Base-by-base conservation (phyloP, 805 yeast species). In the Pichia thaimueangensis region DNA sequence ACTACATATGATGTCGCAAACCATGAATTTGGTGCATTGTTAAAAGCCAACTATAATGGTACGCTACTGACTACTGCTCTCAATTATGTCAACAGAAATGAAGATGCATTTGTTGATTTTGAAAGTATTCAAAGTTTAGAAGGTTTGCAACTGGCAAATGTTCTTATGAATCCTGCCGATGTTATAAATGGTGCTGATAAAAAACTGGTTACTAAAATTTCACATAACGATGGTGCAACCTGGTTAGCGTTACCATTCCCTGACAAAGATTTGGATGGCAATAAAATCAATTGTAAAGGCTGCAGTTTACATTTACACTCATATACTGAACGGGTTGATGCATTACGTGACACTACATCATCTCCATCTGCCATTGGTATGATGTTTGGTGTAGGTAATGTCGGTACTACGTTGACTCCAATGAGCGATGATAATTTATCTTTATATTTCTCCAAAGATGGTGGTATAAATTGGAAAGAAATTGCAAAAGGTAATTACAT, bases 321-420 rank as follows among this genome's bases (percentile, higher is more conserved):
- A 0, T 89, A 74, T 60, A 89, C 97, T 2, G 97, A 91, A 59
- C 71, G 96, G 49, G 64, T 65, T 3, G 97, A 89, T 59, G 72
- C 74, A 42, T 25, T 48, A 1, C 74, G 96, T 53, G 97, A 91
- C 56, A 82, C 95, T 0, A 86, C 69, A 52, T 83, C 95, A 0
- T 88, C 97, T 0, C 79, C 86, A 0, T 82, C 96, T 9, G 97
- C 97, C 0, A 71, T 82, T 16, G 98, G 98, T 1, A 64, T 88
- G 64, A 64, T 91, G 73, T 69, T 93, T 50, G 97, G 84, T n/a
- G 77, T 84, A n/a, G 98, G 98, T 24, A 88, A 84, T 57, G 96
- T 87, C 39, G 97, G 97, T 6, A 74, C 70, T 23, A 47, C 52
- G 8, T 64, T 91, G 41, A 65, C 62, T 5, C 40, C 53, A 1